Percentiles rank a stretch among this genome's conserved stretches.
These are phyloP conservation scores for Lactarius psammicola DNA, from an alignment of 768 basidiomycete species.

Conservation along the genomic window DNA sequence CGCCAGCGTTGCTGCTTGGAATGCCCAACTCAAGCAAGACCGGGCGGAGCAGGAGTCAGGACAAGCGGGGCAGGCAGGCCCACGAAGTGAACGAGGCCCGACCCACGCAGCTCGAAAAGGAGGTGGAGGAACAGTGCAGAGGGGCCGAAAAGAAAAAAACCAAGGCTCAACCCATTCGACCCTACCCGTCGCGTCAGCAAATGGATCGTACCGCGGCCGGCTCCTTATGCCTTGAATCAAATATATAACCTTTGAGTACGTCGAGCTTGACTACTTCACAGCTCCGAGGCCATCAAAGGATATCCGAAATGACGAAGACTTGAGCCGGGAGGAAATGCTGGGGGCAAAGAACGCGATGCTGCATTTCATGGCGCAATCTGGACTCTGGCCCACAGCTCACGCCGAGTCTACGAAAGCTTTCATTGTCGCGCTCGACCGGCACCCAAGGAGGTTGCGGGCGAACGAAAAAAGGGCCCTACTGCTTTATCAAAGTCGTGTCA, in stretches of 20 bases:
- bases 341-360: background rate
- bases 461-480: background rate
- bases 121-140: background rate
- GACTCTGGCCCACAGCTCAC: background rate
- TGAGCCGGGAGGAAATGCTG: background rate
- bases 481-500: background rate
- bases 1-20: background rate
- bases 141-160: background rate
- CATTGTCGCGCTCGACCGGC: background rate
- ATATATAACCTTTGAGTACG: background rate
- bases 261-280: slow-evolving; percentile 1
- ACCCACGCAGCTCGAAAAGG: background rate
- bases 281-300: background rate
- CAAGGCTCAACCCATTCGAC: background rate
- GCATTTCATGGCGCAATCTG: background rate
- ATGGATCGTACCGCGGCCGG: background rate
- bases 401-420: background rate
- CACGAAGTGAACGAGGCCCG: background rate
- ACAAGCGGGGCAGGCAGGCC: background rate
- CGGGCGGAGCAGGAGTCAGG: background rate
- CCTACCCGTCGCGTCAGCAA: background rate
- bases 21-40: background rate
- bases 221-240: background rate
- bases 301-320: background rate
- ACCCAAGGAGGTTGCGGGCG: background rate